Evolutionary conservation across 768 basidiomycete genomes (phyloP), one percentile per base, ranked within the genome.

Genomic region (Cubamyces sp.): DNA sequence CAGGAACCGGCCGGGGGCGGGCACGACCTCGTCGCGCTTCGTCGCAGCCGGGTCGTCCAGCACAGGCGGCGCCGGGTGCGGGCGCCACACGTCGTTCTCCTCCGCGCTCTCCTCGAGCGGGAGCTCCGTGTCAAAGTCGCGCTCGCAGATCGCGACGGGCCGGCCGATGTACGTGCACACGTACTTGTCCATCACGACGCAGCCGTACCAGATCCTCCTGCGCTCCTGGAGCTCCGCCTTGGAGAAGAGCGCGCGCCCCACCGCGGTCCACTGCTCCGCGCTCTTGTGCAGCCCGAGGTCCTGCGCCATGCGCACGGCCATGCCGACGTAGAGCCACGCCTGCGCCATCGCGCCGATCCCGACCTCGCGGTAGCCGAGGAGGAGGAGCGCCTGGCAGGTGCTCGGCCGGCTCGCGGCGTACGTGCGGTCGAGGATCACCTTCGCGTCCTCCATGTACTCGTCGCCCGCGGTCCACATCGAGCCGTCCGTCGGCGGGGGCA

Each of bases 291-390:
- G 84, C 8, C 92, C 92, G 57, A 94, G 73, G 73, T 94, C 92
- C 74, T 92, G 92, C 16, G 92, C 92, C 92, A 95, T 94, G n/a
- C 94, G 83, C 40, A 95, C 87, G 0, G 90, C 92, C 88, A 92
- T 91, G 12, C 93, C 92, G 19, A 87, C 83, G 70, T 89, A 92
- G 11, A 87, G 82, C 94, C 93, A 96, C 34, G 91, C 88, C 73
- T 89, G 85, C 8, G 89, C 88, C 92, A 94, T 96, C 18, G 91
- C 86, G 47, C 91, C 94, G 61, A 94, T 90, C 3, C 94, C 94
- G 43, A 93, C 83, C 74, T 96, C 92, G 8, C 93, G 82, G 70
- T 90, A 94, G 7, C 88, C 89, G 76, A 94, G 82, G 11, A 96
- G 80, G 11, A 96, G 79, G 19, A 95, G 75, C 5, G 92, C 86